Evolutionary conservation across 1,284 basidiomycete species (phyloP), one percentile per base, ranked within the genome.

Genomic region (Termitomyces sp.): DNA sequence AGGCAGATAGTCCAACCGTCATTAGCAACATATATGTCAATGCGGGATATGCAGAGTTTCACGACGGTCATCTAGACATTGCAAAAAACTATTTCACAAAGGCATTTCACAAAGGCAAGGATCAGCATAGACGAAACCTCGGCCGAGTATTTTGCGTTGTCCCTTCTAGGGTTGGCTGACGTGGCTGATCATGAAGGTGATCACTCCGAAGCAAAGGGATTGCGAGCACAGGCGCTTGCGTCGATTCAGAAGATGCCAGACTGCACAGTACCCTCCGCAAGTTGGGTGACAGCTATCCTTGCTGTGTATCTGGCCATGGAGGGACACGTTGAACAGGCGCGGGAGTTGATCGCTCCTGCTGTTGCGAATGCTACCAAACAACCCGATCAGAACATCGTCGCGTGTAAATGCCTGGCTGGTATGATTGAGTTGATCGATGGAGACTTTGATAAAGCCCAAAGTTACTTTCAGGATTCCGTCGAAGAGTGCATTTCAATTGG

Each of bases 261-360:
- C 12, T 15, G 6, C 17, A 38, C 48, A n/a, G 42, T 47, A 19
- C 12, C 41, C 5, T 51, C 46, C 30, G 49, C 34, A 2, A 10
- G 5, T 17, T 28, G 17, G 26, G 24, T 26, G 1, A 39, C n/a
- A 4, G 31, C 45, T 8, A 24, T 52, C 9, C 10, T 52, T 19
- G 53, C 56, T 34, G 45, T 12, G 10, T 51, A 54, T 34, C 19
- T 48, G 13, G 53, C 56, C 5, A 40, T 58, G 45, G 45, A 54
- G 15, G 53, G 53, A 2, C 31, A 40, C 9, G 15, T 51, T 13
- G 34, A 36, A 26, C 43, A 31, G 24, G 56, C 56, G 1, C 49
- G 56, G 10, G 40, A 31, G 8, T 15, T 33, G 9, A 52, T 58
- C 15, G 7, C 6, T 7, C 31, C 42, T 15, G 28, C 31, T 17